Base-by-base conservation (phyloP, 2,329 filamentous ascomycete species). In the Venturia pyrina region DNA sequence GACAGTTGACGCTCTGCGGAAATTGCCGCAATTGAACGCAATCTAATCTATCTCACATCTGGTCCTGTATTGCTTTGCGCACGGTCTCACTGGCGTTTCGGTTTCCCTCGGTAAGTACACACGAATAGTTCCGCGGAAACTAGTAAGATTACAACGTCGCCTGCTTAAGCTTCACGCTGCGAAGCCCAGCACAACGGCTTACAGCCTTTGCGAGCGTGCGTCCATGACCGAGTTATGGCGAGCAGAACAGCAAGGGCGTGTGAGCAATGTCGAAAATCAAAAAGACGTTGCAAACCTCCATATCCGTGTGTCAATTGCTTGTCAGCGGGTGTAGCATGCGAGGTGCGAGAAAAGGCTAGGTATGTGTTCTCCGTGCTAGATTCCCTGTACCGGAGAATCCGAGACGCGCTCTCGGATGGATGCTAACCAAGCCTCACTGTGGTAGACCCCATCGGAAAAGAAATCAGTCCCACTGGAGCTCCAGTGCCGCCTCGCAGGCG, bases 261-360 rank as follows among this genome's bases (percentile, higher is more conserved):
- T 57, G 50, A 57, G 24, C 50, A 57, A 24, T 34, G 50, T 19
- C 50, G 50, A 37, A 57, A 57, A 6, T 57, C 50, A 2, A 57
- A 57, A 57, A 57, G 50, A 34, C 50, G 50, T 34, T 57, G 50
- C 50, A 57, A 57, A 28, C 50, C 50, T 32, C 50, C 50, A 17
- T 57, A 57, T 19, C 50, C 28, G 3, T 57, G 50, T 57, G 50
- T 34, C 24, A 57, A 34, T 7, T 57, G 48, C 50, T 57, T 19
- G 28, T 57, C 50, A 17, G 28, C 28, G 15, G 50, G 50, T 32
- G 24, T 57, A 17, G 28, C 50, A 37, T 57, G 50, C 50, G 28
- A 57, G 50, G 50, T 57, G 13, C 50, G 50, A 32, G 50, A 57
- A 24, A 57, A 57, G 28, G 28, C 50, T 34, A 32, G 50, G 50